phyloP scores from a whole-genome alignment of 2,329 filamentous ascomycete species.

The Phialophora tarda region DNA sequence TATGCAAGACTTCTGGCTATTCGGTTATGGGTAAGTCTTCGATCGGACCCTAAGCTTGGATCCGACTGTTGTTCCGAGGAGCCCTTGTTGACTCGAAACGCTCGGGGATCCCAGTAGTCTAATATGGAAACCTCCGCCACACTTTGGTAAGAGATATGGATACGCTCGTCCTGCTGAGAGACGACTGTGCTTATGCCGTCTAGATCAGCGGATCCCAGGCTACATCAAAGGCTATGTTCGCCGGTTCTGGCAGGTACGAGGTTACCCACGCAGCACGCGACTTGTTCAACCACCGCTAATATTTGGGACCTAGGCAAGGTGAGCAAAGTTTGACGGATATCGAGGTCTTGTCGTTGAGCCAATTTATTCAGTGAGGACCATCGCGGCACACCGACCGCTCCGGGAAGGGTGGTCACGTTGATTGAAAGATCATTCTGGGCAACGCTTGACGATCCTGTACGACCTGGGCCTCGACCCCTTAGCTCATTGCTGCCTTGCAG shows the following conservation, averaged over 20 bases:
- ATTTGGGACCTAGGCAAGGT: conserved; percentile 37
- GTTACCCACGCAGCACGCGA: neutral
- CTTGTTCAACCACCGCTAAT: conserved; percentile 21
- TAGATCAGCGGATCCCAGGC: conserved; percentile 83
- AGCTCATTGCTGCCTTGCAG: conserved; percentile 7
- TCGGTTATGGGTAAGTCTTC: conserved; percentile 81
- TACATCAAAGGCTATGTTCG: conserved; percentile 94
- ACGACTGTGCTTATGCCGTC: conserved; percentile 14
- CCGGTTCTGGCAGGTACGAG: conserved; percentile 92
- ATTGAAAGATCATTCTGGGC: conserved; percentile 86
- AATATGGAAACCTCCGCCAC: conserved; percentile 97
- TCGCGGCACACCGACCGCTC: conserved; percentile 83
- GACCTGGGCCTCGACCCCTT: conserved; percentile 27
- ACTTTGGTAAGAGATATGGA: conserved; percentile 72
- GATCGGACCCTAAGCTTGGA: neutral
- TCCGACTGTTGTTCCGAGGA: conserved; percentile 8
- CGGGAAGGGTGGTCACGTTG: conserved; percentile 90
- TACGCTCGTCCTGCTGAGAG: neutral
- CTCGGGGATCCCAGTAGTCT: conserved; percentile 67
- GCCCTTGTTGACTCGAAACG: conserved; percentile 21
- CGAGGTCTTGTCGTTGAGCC: conserved; percentile 17
- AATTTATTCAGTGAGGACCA: conserved; percentile 76
- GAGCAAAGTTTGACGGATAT: conserved; percentile 19
- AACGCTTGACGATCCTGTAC: conserved; percentile 69
- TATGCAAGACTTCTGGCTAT: conserved; percentile 84